A percentile compares a stretch with the other conserved stretches of the same genome.
Evolutionary conservation across 495 filamentous ascomycete genomes (phyloP).

Genomic region (Cairneyella variabilis): DNA sequence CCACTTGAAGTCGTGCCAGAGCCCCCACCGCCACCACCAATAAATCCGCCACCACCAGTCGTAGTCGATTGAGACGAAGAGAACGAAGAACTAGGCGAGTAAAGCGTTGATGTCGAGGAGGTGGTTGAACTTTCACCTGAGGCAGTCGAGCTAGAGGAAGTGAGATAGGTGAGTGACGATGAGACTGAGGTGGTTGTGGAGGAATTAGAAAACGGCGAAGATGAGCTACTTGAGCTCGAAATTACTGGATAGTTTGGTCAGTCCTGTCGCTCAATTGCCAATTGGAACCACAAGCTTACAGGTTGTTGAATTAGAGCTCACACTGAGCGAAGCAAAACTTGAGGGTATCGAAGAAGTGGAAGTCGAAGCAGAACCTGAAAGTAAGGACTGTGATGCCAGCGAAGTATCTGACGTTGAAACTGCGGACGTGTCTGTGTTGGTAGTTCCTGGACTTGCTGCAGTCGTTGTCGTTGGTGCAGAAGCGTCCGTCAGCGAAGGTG

Average conservation of each 20-base stretch:
- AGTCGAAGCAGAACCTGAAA: slow-evolving; percentile 40
- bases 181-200: slow-evolving; percentile 11
- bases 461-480: slow-evolving; percentile 18
- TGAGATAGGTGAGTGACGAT: slow-evolving; percentile 12
- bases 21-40: slow-evolving; percentile 22
- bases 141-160: slow-evolving; percentile 9
- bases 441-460: too few relatives aligned
- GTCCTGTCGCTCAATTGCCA: neutral
- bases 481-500: neutral
- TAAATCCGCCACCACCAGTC: too few relatives aligned
- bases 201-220: slow-evolving; percentile 33
- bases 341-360: slow-evolving; percentile 45
- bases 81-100: too few relatives aligned
- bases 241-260: too few relatives aligned
- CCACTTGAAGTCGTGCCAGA: slow-evolving; percentile 16
- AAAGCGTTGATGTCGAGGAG: slow-evolving; percentile 5
- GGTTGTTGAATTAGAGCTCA: slow-evolving; percentile 38
- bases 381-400: slow-evolving; percentile 15
- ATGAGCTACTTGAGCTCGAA: slow-evolving; percentile 27
- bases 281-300: slow-evolving; percentile 33
- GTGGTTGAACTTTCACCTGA: neutral
- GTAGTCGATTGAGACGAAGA: too few relatives aligned
- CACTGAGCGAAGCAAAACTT: slow-evolving; percentile 38
- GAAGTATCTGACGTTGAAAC: neutral
- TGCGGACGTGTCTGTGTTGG: too few relatives aligned